Evolutionary conservation across 169 alveolate species (phyloP), one percentile per base, ranked within the genome.

Genomic region (Fabrea salina): DNA sequence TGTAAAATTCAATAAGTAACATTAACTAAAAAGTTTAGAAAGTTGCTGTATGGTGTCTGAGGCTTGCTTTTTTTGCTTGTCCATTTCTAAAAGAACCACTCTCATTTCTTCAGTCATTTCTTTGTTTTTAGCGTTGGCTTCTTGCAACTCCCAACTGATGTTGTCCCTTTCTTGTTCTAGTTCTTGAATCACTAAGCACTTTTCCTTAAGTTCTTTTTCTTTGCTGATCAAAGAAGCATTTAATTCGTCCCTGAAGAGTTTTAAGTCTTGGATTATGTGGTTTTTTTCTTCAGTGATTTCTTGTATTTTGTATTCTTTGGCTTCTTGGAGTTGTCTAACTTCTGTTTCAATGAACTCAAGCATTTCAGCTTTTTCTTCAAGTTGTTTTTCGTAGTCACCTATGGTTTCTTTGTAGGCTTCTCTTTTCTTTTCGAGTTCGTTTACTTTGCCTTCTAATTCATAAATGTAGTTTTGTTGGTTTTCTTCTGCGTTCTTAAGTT

Each of bases 371-470:
- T 79, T 83, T 19, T 79, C 82, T 76, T 83, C 51, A 0, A 83
- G 70, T 64, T 83, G 59, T 44, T 83, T 30, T 51, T 64, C 47
- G 4, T 67, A 58, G 16, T 50, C 13, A 5, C 39, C 35, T 16
- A 59, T 68, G 8, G 19, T 19, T 3, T 74, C 77, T 58, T 76
- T 54, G 56, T 59, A 41, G 16, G 64, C 79, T 8, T 82, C 27
- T 16, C 35, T 37, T 25, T 78, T 80, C 70, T 57, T 41, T 13
- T 33, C 37, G 1, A 79, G 1, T 33, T 50, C 54, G 13, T 74
- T 70, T 6, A 58, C 11, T n/a, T 79, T 67, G n/a, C 59, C 80
- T 47, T 83, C 89, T 56, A 77, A 32, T 30, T 83, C 89, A 13
- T 67, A 40, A 2, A 85, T 16, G 32, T 35, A 43, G 4, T 53